Conservation (phyloP, 306 rosid genomes). For the Parietaria judaica region DNA sequence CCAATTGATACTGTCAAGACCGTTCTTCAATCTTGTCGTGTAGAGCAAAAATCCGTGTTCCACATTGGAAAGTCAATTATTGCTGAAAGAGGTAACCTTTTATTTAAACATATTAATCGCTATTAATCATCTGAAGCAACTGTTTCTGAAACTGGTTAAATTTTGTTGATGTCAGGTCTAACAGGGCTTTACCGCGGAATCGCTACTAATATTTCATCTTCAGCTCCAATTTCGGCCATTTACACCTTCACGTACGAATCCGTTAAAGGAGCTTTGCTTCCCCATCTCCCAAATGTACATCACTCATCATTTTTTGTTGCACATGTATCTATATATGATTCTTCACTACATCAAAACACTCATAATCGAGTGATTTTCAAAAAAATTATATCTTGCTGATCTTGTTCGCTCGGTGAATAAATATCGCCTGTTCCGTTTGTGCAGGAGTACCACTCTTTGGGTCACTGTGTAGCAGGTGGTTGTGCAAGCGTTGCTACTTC, state of each 20-base stretch:
- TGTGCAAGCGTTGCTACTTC: constrained; percentile 95
- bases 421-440: constrained; percentile 21
- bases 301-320: constrained; percentile 1
- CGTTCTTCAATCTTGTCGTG: constrained; percentile 66
- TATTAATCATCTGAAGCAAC: constrained; percentile 1
- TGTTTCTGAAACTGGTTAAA: background rate
- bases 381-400: background rate
- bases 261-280: constrained; percentile 80
- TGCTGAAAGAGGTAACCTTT: constrained; percentile 74
- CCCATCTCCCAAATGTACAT: constrained; percentile 63
- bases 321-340: background rate
- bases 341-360: too few relatives aligned
- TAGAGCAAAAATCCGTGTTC: constrained; percentile 62
- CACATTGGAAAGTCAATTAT: constrained; percentile 73
- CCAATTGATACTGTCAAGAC: constrained; percentile 94
- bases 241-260: constrained; percentile 92
- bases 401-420: constrained; percentile 6
- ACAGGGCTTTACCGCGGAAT: constrained; percentile 91
- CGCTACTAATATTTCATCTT: constrained; percentile 68
- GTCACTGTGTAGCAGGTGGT: constrained; percentile 85
- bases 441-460: constrained; percentile 75
- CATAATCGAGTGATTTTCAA: background rate
- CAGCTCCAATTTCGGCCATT: constrained; percentile 94
- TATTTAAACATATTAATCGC: background rate
- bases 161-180: constrained; percentile 52